A percentile compares a stretch with the other conserved stretches of the same genome.
These are phyloP conservation scores for Populus deltoides DNA, from an alignment of 345 rosid species.

Conservation along the genomic window DNA sequence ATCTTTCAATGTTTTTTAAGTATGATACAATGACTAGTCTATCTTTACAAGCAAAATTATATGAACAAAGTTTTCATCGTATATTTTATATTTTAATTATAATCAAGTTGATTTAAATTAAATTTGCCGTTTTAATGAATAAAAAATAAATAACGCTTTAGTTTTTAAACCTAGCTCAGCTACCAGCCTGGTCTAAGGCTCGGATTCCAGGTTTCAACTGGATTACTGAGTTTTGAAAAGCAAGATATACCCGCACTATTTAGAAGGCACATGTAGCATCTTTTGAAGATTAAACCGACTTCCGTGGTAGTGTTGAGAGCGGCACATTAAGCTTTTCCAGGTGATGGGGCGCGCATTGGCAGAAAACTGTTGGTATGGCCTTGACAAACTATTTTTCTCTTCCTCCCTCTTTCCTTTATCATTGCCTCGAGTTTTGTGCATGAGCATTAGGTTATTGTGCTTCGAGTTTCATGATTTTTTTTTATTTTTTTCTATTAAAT, in stretches of 20 bases:
- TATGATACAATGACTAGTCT: too few species aligned
- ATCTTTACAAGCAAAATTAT: too few species aligned
- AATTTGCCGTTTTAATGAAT: too few species aligned
- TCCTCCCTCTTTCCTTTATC: fast-evolving
- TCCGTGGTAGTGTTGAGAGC: fast-evolving
- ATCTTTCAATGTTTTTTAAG: too few species aligned
- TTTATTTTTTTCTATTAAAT: too few species aligned
- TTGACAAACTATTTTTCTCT: fast-evolving
- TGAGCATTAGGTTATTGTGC: fast-evolving
- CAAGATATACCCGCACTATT: fast-evolving
- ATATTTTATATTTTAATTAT: too few species aligned
- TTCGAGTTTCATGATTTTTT: too few species aligned
- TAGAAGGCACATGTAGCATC: fast-evolving
- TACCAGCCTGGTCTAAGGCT: fast-evolving
- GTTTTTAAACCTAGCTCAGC: fast-evolving
- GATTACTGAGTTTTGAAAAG: fast-evolving
- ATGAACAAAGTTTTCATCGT: too few species aligned
- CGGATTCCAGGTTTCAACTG: fast-evolving
- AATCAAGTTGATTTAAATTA: too few species aligned
- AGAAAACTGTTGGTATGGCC: fast-evolving
- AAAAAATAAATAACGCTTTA: too few species aligned
- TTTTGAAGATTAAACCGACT: too few species aligned
- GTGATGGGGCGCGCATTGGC: fast-evolving
- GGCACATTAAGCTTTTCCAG: fast-evolving
- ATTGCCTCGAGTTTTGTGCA: too few species aligned